Conservation (phyloP, 148 eudicot genomes). For the Tetragonia tetragonoides region DNA sequence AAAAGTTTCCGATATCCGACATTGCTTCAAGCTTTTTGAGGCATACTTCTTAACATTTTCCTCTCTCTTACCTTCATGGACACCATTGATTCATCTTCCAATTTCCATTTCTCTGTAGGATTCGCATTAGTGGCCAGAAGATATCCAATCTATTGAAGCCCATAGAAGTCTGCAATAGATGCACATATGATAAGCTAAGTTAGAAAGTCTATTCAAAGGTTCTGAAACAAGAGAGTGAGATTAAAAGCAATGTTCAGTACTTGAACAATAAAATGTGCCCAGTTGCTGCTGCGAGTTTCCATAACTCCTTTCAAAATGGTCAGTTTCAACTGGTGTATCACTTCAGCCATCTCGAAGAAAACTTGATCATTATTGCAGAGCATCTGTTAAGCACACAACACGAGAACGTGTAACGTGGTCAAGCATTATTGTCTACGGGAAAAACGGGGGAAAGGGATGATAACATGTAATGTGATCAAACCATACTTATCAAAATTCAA, state of each 20-base stretch:
- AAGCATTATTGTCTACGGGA: neutral
- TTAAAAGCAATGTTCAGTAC: slow-evolving; percentile 32
- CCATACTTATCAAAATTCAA: neutral
- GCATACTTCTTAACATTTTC: too few species aligned
- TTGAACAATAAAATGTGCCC: slow-evolving; percentile 74
- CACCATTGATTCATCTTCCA: slow-evolving; percentile 28
- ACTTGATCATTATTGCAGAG: slow-evolving; percentile 52
- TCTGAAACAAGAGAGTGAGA: neutral
- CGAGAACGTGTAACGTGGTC: neutral
- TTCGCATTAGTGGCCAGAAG: slow-evolving; percentile 84
- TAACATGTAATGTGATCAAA: neutral
- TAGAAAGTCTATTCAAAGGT: neutral
- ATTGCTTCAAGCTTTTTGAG: too few species aligned
- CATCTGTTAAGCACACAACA: slow-evolving; percentile 49
- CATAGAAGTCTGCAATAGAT: slow-evolving; percentile 44
- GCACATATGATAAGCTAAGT: neutral
- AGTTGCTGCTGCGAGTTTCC: slow-evolving; percentile 44
- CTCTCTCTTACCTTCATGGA: neutral
- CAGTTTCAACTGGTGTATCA: slow-evolving; percentile 54
- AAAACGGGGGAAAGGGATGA: too few species aligned
- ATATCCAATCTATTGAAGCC: slow-evolving; percentile 70
- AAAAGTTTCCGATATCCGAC: too few species aligned
- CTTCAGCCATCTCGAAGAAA: slow-evolving; percentile 79
- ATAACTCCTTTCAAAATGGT: slow-evolving; percentile 64
- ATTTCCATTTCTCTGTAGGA: slow-evolving; percentile 43